These are phyloP conservation scores for Geranium brycei DNA, from an alignment of 345 rosid species.

Conservation along the genomic window DNA sequence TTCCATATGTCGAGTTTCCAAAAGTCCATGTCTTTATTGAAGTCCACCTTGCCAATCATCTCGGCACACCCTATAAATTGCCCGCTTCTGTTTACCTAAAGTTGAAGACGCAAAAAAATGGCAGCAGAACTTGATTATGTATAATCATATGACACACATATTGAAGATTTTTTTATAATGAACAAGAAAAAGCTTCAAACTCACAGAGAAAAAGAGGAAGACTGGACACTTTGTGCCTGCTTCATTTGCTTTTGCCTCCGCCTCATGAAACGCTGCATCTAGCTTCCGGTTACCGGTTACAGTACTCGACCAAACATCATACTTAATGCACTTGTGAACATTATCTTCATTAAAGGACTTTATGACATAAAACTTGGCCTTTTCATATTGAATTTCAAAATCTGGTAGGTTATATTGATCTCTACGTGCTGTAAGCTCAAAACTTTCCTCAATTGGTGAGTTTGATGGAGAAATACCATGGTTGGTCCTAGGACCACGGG, in stretches of 20 bases:
- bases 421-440: slow-evolving; percentile 17
- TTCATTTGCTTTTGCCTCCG: slow-evolving; percentile 29
- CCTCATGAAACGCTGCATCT: slow-evolving; percentile 48
- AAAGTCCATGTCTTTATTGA: slow-evolving; percentile 58
- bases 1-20: slow-evolving; percentile 78
- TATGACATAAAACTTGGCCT: slow-evolving; percentile 55
- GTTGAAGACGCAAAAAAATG: background rate
- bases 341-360: slow-evolving; percentile 77
- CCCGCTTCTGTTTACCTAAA: slow-evolving; percentile 74
- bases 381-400: slow-evolving; percentile 36
- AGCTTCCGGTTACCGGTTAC: slow-evolving; percentile 57
- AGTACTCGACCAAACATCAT: slow-evolving; percentile 71
- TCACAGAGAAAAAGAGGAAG: slow-evolving; percentile 66
- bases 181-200: slow-evolving; percentile 9
- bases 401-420: slow-evolving; percentile 48
- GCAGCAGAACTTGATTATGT: too few relatives aligned
- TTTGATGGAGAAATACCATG: slow-evolving; percentile 21
- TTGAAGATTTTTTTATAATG: background rate
- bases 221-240: slow-evolving; percentile 39
- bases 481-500: slow-evolving; percentile 59
- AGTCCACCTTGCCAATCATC: slow-evolving; percentile 70
- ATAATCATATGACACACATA: background rate
- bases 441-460: slow-evolving; percentile 21
- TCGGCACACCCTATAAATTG: slow-evolving; percentile 81
- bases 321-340: slow-evolving; percentile 63